These are phyloP conservation scores for Beauveria rudraprayagi DNA, from an alignment of 2,329 filamentous ascomycete genomes.

Conservation along the genomic window DNA sequence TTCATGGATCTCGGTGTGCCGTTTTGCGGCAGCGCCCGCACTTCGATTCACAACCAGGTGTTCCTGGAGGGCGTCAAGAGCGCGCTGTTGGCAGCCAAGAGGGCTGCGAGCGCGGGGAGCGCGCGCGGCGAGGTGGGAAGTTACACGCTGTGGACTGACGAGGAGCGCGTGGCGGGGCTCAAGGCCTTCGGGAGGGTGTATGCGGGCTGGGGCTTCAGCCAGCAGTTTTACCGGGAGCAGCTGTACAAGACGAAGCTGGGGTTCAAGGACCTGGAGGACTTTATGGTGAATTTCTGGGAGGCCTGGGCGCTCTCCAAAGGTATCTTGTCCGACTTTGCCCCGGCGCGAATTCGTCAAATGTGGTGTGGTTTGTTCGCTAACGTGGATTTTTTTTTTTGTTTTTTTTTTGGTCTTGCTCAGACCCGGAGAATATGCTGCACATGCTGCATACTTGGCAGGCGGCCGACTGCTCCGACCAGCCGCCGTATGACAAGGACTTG, in stretches of 20 bases:
- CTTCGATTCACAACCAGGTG: conserved; percentile 43
- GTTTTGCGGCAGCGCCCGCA: conserved; percentile 42
- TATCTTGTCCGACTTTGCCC: not conserved
- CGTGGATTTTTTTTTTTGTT: no score
- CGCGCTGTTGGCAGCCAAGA: conserved; percentile 34
- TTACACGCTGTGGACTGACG: conserved; percentile 30
- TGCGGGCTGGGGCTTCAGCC: conserved; percentile 74
- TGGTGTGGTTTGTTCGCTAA: no score
- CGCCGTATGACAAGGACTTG: conserved; percentile 61
- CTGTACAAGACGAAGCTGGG: conserved; percentile 58
- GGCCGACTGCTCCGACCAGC: conserved; percentile 60
- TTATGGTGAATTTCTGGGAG: conserved; percentile 71
- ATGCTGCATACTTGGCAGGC: conserved; percentile 77
- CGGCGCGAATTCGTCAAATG: no score
- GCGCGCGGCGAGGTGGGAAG: conserved; percentile 19
- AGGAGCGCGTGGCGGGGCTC: conserved; percentile 35
- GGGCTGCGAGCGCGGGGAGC: conserved; percentile 42
- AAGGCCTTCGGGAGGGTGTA: conserved; percentile 70
- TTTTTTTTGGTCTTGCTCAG: conserved; percentile 22
- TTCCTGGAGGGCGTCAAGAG: conserved; percentile 47
- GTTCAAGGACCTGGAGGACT: conserved; percentile 62
- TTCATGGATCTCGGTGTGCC: conserved; percentile 38
- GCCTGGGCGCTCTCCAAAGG: conserved; percentile 59
- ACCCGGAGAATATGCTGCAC: conserved; percentile 65
- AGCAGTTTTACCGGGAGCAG: conserved; percentile 67